Evolutionary conservation across 169 alveolate genomes (phyloP).

Genomic region (Sarcocystis neurona): DNA sequence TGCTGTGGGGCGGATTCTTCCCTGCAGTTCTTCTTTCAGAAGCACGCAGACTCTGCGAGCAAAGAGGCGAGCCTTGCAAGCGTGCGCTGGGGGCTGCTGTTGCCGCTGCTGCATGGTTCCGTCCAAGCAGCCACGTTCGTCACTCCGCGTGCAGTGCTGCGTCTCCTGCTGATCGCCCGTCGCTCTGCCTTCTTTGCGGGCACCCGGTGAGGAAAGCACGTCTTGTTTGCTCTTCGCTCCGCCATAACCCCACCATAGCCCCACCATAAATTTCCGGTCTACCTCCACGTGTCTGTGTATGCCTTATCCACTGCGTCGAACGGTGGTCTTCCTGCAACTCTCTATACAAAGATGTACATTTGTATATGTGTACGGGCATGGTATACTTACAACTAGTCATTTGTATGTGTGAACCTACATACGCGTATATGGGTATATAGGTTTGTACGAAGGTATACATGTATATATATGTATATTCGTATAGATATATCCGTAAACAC

Average conservation of each 20-base stretch:
- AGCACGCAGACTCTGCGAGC: no score
- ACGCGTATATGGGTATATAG: no score
- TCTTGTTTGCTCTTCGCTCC: neutral
- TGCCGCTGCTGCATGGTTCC: neutral
- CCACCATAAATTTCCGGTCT: neutral
- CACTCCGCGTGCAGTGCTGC: neutral
- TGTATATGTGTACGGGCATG: no score
- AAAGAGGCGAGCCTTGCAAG: neutral
- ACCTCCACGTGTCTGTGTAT: neutral
- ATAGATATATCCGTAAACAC: no score
- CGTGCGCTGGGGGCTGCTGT: neutral
- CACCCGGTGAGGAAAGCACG: neutral
- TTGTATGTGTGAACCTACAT: no score
- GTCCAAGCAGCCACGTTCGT: neutral
- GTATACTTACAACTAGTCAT: no score
- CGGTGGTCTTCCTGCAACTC: neutral
- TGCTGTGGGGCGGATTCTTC: no score
- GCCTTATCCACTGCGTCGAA: neutral
- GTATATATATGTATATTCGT: no score
- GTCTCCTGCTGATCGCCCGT: neutral
- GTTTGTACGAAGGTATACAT: no score
- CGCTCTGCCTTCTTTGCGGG: slow-evolving; percentile 13
- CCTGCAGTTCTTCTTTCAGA: no score
- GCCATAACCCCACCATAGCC: neutral
- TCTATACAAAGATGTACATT: no score